phyloP scores from a whole-genome alignment of 2,329 filamentous ascomycete species.

The Venturia oleaginea region DNA sequence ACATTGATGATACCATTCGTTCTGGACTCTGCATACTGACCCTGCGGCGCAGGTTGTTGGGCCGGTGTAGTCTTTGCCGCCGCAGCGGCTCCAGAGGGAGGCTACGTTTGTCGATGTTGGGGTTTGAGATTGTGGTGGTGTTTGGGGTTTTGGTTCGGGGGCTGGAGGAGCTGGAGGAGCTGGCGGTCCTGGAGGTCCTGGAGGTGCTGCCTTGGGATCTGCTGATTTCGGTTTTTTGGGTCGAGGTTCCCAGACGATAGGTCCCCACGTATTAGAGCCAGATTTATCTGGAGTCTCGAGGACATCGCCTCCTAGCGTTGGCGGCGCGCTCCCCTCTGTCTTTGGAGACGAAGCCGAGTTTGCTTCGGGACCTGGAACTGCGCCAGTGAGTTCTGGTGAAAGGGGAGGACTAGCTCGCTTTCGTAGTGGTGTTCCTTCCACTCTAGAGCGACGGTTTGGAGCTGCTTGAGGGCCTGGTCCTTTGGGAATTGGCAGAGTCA shows the following conservation, averaged over 20 bases:
- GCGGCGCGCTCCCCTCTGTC: no score
- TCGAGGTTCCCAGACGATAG: neutral
- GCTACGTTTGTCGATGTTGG: neutral
- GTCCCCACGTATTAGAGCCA: neutral
- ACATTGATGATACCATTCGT: constrained; percentile 6
- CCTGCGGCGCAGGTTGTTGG: neutral
- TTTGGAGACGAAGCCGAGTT: no score
- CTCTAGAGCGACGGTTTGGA: neutral
- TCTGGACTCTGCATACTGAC: neutral
- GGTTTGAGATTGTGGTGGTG: no score
- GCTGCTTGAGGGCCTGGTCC: neutral
- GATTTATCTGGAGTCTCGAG: neutral
- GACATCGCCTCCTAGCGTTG: neutral
- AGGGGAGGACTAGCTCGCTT: no score
- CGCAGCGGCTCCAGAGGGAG: neutral
- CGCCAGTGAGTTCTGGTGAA: no score
- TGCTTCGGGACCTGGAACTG: no score
- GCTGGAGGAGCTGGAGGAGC: no score
- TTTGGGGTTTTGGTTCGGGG: no score
- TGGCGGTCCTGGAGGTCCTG: no score
- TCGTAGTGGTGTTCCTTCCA: neutral
- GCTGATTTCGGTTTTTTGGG: neutral
- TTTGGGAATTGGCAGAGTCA: neutral
- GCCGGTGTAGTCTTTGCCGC: neutral
- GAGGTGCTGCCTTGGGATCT: neutral